Conservation (phyloP, 202 grass and related monocot genomes). For the Panicum virgatum region DNA sequence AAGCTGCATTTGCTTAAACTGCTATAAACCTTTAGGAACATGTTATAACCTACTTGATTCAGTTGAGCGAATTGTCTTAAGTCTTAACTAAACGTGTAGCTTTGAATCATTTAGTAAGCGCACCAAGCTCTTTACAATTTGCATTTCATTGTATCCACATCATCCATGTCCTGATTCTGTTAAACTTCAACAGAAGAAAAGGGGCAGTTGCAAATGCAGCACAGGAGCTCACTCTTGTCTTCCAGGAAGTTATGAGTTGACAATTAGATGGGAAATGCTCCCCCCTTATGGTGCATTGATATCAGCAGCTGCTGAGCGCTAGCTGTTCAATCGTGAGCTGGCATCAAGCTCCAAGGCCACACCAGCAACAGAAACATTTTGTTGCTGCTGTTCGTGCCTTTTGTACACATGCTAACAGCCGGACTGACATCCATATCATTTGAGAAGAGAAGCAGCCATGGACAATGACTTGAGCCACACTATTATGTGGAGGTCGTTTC, state of each 20-base stretch:
- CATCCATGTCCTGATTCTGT: constrained; percentile 1
- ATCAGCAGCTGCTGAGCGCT: constrained; percentile 23
- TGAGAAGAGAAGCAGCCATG: constrained; percentile 32
- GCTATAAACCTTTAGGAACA: background rate
- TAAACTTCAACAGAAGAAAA: constrained; percentile 79
- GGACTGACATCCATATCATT: constrained; percentile 21
- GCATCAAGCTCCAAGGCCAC: constrained; percentile 26
- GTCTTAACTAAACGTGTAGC: background rate
- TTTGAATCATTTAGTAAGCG: background rate
- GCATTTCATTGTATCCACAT: background rate
- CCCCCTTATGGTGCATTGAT: background rate
- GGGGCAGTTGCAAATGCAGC: constrained; percentile 76
- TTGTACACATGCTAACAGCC: constrained; percentile 54
- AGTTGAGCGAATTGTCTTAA: background rate
- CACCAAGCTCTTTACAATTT: constrained; percentile 5
- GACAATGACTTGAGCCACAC: constrained; percentile 21
- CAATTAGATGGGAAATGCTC: constrained; percentile 29
- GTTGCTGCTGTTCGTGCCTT: constrained; percentile 30
- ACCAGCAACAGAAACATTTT: constrained; percentile 26
- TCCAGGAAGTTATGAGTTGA: constrained; percentile 82
- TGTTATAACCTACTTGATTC: background rate
- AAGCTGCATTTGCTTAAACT: background rate
- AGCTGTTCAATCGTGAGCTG: background rate
- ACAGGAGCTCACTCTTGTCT: constrained; percentile 80
- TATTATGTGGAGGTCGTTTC: constrained; percentile 2